Evolutionary conservation across 1,139 yeast species (phyloP).

Genomic region (Sugiyamaella pinicola): DNA sequence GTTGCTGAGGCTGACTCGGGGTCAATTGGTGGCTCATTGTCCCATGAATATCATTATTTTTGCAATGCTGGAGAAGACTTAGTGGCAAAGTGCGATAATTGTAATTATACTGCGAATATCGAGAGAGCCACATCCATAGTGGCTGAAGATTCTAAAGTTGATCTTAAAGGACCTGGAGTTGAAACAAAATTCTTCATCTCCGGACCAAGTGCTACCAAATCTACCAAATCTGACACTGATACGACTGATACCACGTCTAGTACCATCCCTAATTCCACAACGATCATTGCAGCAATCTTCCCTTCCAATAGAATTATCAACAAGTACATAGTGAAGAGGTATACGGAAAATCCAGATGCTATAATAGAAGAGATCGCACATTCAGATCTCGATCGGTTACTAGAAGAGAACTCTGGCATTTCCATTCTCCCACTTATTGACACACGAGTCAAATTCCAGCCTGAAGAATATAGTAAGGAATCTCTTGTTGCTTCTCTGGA

Average conservation of each 20-base stretch:
- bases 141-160: not conserved
- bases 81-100: slow-evolving; percentile 61
- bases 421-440: slow-evolving; percentile 14
- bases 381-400: not conserved
- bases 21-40: slow-evolving; percentile 84
- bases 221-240: too few relatives aligned
- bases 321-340: slow-evolving; percentile 8
- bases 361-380: slow-evolving; percentile 25
- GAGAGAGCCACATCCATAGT: too few relatives aligned
- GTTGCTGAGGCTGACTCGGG: slow-evolving; percentile 93
- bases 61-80: slow-evolving; percentile 80
- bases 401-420: not conserved
- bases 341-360: slow-evolving; percentile 1
- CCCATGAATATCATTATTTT: slow-evolving; percentile 88
- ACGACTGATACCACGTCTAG: not conserved
- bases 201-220: too few relatives aligned
- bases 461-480: not conserved
- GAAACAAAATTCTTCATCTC: slow-evolving; percentile 2
- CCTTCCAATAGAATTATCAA: slow-evolving; percentile 11
- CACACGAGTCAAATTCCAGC: slow-evolving; percentile 12
- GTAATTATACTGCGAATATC: slow-evolving; percentile 67
- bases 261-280: too few relatives aligned
- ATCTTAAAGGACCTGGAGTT: not conserved
- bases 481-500: too few relatives aligned
- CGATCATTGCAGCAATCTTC: slow-evolving; percentile 25